These are phyloP conservation scores for Amanita phalloides DNA, from an alignment of 768 basidiomycete genomes.

Conservation along the genomic window DNA sequence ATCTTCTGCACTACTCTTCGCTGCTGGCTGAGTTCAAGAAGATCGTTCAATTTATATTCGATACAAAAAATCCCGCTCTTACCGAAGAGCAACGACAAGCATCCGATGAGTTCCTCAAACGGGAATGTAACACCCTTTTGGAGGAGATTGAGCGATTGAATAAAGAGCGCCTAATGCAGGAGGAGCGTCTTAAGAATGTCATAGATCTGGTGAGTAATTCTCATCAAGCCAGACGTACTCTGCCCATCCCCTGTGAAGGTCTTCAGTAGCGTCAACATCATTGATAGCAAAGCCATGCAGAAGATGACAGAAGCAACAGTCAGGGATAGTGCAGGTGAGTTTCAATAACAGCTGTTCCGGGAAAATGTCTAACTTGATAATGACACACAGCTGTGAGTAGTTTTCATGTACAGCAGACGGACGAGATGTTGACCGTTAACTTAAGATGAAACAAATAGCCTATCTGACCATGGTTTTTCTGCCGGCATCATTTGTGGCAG, in stretches of 20 bases:
- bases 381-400: constrained; percentile 10
- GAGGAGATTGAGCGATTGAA: constrained; percentile 41
- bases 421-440: neutral
- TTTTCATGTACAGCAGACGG: too few relatives aligned
- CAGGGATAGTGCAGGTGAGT: constrained; percentile 19
- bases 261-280: constrained; percentile 36
- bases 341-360: neutral
- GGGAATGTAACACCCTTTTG: constrained; percentile 36
- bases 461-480: constrained; percentile 56
- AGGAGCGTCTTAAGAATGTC: constrained; percentile 36
- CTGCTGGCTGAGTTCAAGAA: constrained; percentile 46
- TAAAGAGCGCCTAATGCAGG: constrained; percentile 27
- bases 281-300: constrained; percentile 34
- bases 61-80: constrained; percentile 45
- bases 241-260: constrained; percentile 17
- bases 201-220: constrained; percentile 29
- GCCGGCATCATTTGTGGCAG: constrained; percentile 44
- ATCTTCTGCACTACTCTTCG: constrained; percentile 46
- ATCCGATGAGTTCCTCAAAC: constrained; percentile 24
- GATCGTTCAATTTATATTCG: constrained; percentile 38
- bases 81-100: constrained; percentile 14
- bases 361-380: neutral
- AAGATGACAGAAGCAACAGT: constrained; percentile 28
- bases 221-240: neutral
- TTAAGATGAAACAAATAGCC: constrained; percentile 45